Base-by-base conservation (phyloP, 805 yeast species). In the Kodamaea jinghongensis region DNA sequence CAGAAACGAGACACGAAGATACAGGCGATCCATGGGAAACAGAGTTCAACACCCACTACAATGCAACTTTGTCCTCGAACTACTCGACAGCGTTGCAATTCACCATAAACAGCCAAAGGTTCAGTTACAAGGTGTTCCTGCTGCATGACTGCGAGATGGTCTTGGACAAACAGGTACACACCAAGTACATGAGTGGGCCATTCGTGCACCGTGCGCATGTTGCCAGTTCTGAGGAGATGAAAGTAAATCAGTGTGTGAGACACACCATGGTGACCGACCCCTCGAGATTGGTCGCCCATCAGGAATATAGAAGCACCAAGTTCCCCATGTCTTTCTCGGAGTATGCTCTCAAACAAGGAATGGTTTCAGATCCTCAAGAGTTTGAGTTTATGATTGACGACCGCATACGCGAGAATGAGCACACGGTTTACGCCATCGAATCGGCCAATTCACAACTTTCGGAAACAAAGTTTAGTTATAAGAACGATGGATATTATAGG, bases 111-210 rank as follows among this genome's bases (percentile, higher is more conserved):
- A 10, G 14, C 10, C 10, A 14, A 6, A 23, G 33, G 2, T 12
- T 23, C 30, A 34, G 31, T 25, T 37, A 16, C 17, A 37, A 31
- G 23, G 35, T 37, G 2, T 37, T 37, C 4, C 40, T 37, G 40
- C 40, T 15, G 30, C 34, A 14, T 13, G 22, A 26, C n/a, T 37
- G 40, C 27, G 31, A 20, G 27, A 37, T 37, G 5, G 28, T 17
- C 6, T 25, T 37, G 13, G 34, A 30, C 13, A 37, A 37, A 20
- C 31, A 30, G 12, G 31, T 17, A 4, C 17, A 25, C 30, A 37
- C 35, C 12, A 31, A 17, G n/a, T 31, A 28, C 20, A n/a, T 20
- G 15, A 28, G 28, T 26, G 28, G 32, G n/a, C 39, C 39, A 15
- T 30, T 29, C 25, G 23, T 28, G 30, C 30, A 30, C 12, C 20